Evolutionary conservation across 163 green algal species (phyloP), one percentile per base, ranked within the genome.

Genomic region (Botryococcus braunii): DNA sequence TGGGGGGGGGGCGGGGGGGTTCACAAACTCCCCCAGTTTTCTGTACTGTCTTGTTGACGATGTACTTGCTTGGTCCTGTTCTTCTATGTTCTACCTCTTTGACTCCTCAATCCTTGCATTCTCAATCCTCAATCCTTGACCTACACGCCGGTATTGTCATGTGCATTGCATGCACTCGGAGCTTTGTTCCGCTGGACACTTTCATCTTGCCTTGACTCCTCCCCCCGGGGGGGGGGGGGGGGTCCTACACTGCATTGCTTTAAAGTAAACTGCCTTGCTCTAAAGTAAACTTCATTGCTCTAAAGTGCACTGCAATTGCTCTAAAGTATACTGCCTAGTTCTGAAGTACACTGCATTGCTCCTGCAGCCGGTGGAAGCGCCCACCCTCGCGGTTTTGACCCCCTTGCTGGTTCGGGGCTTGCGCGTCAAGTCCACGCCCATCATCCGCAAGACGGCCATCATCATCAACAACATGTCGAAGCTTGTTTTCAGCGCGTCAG

Each of bases 381-480:
- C 79, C 41, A 82, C 81, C 6, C 83, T 93, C 70, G 80, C 85
- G n/a, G 78, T 93, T 68, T 83, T 93, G 74, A 81, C 88, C 70
- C 87, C 87, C 32, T 78, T 94, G 76, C 79, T 94, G 65, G 66
- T 91, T 63, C 85, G 85, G 47, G 87, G 87, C 27, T 78, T 94
- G 69, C 79, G 81, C 57, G 84, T 91, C 73, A 79, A 76, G 64
- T 71, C 76, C 62, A 94, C 84, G n/a, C 80, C 85, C 74, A 90
- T 92, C 78, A 89, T 88, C 78, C 82, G 88, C 74, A 91, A 95
- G 82, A 74, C 84, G 13, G 73, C 77, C 32, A 57, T 93, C 49
- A 91, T 95, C 69, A 82, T 88, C 66, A 79, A 88, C 78, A 95
- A 95, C 88, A 95, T 95, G 88, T 72, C 82, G 64, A 91, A 91